Evolutionary conservation across 805 yeast genomes (phyloP), one percentile per base, ranked within the genome.

Genomic region (Saccharomycopsis olivae): DNA sequence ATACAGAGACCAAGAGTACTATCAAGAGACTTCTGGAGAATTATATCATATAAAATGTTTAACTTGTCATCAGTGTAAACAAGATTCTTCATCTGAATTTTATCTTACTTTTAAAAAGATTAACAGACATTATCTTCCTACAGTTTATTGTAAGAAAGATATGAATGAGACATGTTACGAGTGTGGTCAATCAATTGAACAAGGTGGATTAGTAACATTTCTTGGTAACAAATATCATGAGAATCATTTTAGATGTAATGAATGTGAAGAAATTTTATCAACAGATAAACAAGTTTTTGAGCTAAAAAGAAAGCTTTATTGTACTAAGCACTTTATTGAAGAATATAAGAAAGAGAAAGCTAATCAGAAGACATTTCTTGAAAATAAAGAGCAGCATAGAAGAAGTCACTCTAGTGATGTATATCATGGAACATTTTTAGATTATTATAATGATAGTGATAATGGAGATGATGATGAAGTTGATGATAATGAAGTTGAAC

Each of bases 71-170:
- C 34, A 33, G 29, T 44, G 47, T 36, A 35, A 44, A 36, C 31
- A 36, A 29, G 38, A 40, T 30, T 44, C 44, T 24, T 34, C 39
- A 4, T 29, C 33, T 4, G 47, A 44, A 37, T 44, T 44, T 17
- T 44, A 39, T 17, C 30, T 36, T 36, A 44, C 47, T 8, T 40
- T 37, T 36, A 35, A 44, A 30, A 44, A 44, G 39, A 40, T 44
- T 33, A 35, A 44, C 15, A 32, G 36, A 10, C 30, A 37, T n/a
- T 40, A 44, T 19, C 23, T 44, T 6, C 47, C 47, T 4, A 37
- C 36, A n/a, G 40, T 44, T 15, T 44, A 40, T 36, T 44, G 47
- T 29, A 44, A 41, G 31, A 44, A 40, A 17, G 47, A 44, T 25
- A 44, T 44, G 47, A 34, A 27, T 19, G 41, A 41, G 20, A 40